Percentiles rank a stretch among this genome's conserved stretches.
phyloP scores from a whole-genome alignment of 2,329 filamentous ascomycete genomes.

The Fusarium nisikadoi region DNA sequence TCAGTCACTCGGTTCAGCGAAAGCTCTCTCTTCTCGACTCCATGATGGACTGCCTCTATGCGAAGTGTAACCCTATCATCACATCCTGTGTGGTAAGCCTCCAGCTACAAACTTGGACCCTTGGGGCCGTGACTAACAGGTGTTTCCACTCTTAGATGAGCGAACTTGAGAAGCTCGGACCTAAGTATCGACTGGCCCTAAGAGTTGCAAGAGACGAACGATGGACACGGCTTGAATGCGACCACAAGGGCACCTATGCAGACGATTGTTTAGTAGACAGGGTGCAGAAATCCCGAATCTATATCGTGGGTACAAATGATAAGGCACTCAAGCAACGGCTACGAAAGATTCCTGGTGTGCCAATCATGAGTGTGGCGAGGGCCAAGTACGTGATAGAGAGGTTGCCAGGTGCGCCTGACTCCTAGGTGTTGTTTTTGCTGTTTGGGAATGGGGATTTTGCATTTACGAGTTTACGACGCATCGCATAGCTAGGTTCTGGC shows the following conservation, averaged over 20 bases:
- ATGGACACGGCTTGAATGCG: constrained; percentile 86
- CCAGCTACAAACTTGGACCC: neutral
- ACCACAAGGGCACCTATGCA: constrained; percentile 85
- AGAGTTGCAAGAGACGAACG: constrained; percentile 89
- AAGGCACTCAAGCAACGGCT: constrained; percentile 84
- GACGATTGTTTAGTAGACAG: constrained; percentile 86
- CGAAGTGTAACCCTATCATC: constrained; percentile 89
- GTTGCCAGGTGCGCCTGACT: constrained; percentile 82
- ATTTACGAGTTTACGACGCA: constrained; percentile 32
- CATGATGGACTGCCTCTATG: constrained; percentile 94
- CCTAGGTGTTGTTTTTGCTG: constrained; percentile 32
- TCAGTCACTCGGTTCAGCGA: constrained; percentile 88
- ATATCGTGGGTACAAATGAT: constrained; percentile 82
- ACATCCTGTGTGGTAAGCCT: constrained; percentile 65
- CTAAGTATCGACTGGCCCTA: constrained; percentile 87
- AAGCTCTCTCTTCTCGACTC: constrained; percentile 89
- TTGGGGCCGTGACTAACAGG: neutral
- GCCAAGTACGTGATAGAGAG: constrained; percentile 96
- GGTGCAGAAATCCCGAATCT: constrained; percentile 79
- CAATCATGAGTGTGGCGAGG: constrained; percentile 82
- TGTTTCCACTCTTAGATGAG: constrained; percentile 52
- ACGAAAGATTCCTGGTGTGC: constrained; percentile 75
- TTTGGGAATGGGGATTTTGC: constrained; percentile 24
- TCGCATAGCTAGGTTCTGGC: constrained; percentile 1
- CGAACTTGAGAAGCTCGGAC: constrained; percentile 88